Evolutionary conservation across 2,329 filamentous ascomycete species (phyloP).

Genomic region (Huntiella decipiens): DNA sequence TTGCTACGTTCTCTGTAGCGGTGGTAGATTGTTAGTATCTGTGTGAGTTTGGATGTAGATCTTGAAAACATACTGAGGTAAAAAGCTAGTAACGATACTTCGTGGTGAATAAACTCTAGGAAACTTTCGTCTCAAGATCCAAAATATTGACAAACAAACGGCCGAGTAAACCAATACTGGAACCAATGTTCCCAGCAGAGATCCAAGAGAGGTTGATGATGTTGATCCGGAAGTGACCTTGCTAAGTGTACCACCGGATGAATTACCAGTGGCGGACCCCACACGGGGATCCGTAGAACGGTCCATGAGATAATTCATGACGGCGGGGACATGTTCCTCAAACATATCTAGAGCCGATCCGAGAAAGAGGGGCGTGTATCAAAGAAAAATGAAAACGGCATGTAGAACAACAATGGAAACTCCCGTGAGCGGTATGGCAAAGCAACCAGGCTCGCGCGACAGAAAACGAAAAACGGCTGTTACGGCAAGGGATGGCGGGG

Average conservation of each 20-base stretch:
- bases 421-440: no score
- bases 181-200: slow-evolving; percentile 31
- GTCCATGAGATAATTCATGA: background rate
- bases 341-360: background rate
- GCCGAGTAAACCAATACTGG: slow-evolving; percentile 30
- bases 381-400: background rate
- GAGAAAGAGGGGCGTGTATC: no score
- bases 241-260: slow-evolving; percentile 21
- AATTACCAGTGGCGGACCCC: slow-evolving; percentile 25
- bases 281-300: slow-evolving; percentile 20
- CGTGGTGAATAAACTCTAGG: slow-evolving; percentile 37
- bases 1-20: slow-evolving; percentile 33
- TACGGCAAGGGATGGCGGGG: background rate
- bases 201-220: slow-evolving; percentile 23
- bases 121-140: slow-evolving; percentile 28
- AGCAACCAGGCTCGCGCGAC: no score
- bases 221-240: slow-evolving; percentile 16
- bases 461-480: no score
- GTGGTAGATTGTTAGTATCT: slow-evolving; percentile 11
- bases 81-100: slow-evolving; percentile 29
- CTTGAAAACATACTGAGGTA: slow-evolving; percentile 25
- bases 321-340: background rate
- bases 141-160: slow-evolving; percentile 32
- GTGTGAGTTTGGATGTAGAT: background rate
- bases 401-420: background rate